These are phyloP conservation scores for Pachysandra terminalis DNA, from an alignment of 164 flowering plant genomes.

Conservation along the genomic window DNA sequence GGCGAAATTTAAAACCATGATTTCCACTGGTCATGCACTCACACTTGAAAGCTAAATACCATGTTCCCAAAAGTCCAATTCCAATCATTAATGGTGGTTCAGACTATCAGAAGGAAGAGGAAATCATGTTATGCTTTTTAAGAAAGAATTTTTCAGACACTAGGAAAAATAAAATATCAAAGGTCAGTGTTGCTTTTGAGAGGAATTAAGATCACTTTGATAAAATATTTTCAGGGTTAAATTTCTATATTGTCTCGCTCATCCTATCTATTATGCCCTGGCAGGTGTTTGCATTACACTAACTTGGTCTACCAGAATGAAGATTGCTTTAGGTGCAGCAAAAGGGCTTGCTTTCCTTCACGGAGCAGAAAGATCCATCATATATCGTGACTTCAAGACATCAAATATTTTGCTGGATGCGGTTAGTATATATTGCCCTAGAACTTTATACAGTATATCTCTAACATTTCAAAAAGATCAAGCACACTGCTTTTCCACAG, in stretches of 20 bases:
- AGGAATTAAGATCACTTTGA: background rate
- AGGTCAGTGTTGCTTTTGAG: too few species aligned
- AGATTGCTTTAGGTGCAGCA: constrained; percentile 89
- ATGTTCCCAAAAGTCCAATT: too few species aligned
- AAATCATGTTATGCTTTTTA: too few species aligned
- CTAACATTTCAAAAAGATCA: too few species aligned
- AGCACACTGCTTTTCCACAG: background rate
- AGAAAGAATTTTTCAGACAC: background rate
- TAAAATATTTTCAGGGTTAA: background rate
- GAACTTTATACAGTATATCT: too few species aligned
- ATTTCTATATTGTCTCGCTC: background rate
- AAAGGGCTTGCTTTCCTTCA: constrained; percentile 96
- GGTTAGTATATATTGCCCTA: constrained; percentile 40
- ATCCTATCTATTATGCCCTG: background rate
- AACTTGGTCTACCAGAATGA: constrained; percentile 84
- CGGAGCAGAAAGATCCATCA: constrained; percentile 73
- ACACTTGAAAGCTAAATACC: too few species aligned
- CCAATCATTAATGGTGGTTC: too few species aligned
- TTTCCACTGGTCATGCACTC: too few species aligned
- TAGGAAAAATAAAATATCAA: background rate
- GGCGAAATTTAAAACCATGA: too few species aligned
- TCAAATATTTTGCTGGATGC: constrained; percentile 84
- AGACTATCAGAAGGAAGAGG: too few species aligned
- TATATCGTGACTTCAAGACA: constrained; percentile 93
- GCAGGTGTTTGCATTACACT: constrained; percentile 64